These are phyloP conservation scores for Talaromyces sp. DNA, from an alignment of 2,329 filamentous ascomycete genomes.

Conservation along the genomic window DNA sequence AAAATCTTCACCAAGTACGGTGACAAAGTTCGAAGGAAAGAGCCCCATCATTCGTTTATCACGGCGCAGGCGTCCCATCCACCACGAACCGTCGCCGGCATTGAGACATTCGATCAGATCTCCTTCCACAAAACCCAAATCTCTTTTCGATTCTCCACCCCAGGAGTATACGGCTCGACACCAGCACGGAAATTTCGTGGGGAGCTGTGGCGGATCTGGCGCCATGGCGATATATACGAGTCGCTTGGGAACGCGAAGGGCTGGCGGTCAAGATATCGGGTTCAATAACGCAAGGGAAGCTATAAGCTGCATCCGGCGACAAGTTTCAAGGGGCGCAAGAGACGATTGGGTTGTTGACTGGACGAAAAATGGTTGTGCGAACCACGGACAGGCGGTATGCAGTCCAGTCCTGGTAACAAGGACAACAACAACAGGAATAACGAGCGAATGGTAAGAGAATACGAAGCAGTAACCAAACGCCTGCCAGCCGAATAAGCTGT, in stretches of 20 bases:
- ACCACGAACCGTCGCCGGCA: conserved; percentile 96
- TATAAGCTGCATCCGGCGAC: background rate
- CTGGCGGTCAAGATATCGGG: background rate
- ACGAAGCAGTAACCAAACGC: background rate
- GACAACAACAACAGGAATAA: conserved; percentile 5
- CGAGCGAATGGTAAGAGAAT: conserved; percentile 3
- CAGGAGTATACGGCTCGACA: conserved; percentile 87
- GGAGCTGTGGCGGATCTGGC: conserved; percentile 51
- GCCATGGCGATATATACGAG: conserved; percentile 34
- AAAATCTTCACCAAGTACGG: conserved; percentile 80
- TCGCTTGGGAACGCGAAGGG: background rate
- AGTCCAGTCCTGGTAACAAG: background rate
- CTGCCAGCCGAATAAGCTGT: background rate
- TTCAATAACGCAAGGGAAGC: background rate
- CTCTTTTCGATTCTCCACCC: conserved; percentile 91
- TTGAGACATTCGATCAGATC: conserved; percentile 98
- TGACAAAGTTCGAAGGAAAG: conserved; percentile 97
- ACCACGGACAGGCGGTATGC: background rate
- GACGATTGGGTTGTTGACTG: background rate
- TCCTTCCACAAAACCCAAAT: conserved; percentile 94
- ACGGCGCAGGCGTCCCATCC: conserved; percentile 86
- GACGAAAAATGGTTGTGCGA: background rate
- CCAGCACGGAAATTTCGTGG: conserved; percentile 83
- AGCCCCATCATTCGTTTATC: conserved; percentile 87
- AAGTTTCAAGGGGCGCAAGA: background rate